Evolutionary conservation across 768 basidiomycete species (phyloP), one percentile per base, ranked within the genome.

Genomic region (Phylloporus sp.): DNA sequence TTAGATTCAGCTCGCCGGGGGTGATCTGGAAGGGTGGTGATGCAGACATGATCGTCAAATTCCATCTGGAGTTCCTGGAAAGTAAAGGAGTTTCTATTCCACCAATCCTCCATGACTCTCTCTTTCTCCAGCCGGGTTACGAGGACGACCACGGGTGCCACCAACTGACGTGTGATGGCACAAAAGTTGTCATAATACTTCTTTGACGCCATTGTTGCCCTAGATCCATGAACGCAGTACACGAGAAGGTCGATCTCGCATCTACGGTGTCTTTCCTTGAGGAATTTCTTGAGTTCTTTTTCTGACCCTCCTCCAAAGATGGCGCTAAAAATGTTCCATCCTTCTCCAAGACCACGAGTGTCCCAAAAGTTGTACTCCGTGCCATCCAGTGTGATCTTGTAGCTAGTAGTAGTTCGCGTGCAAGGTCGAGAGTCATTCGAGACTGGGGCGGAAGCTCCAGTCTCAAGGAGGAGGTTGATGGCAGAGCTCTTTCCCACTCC

Each of bases 191-290:
- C 45, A 51, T 71, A 74, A 48, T 69, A 67, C 37, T 58, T 59
- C 24, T 52, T 46, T 10, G 53, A 46, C 3, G 61, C 52, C 13
- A 59, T 47, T 24, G 53, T 62, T 33, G 68, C 64, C 46, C 71
- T 61, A 4, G 69, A 59, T 5, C 62, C 68, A 8, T 60, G 66
- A 51, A 72, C 59, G 44, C 66, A 66, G 46, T 59, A 73, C 2
- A 74, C 61, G 10, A 75, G 67, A 31, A 75, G 69, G 56, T 60
- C 65, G 18, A 75, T 54, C 7, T 71, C 70, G 1, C 40, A 50
- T 15, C 15, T 44, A 10, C 17, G n/a, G 15, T 60, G 51, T 6
- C 57, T 55, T 39, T 60, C 49, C 27, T 54, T 38, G 15, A 63
- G 53, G 20, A 63, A 46, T 17, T 42, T 52, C 38, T 55, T 55